phyloP scores from a whole-genome alignment of 257 asterid genomes.

The Misopates orontium region DNA sequence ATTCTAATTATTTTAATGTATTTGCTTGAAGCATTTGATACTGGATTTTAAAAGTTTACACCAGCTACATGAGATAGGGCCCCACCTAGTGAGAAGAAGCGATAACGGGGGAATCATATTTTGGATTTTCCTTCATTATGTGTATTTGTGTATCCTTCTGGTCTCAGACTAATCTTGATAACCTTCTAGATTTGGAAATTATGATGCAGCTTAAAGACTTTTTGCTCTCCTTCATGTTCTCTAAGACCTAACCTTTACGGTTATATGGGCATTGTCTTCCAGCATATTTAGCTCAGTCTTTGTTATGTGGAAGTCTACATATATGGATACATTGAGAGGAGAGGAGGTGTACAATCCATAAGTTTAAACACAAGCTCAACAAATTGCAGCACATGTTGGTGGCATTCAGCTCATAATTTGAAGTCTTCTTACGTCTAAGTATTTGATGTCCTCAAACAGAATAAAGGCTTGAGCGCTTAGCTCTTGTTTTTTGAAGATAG shows the following conservation, averaged over 20 bases:
- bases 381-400: background rate
- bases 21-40: background rate
- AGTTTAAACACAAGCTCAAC: background rate
- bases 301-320: background rate
- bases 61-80: background rate
- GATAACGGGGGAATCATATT: background rate
- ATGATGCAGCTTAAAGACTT: background rate
- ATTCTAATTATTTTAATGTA: background rate
- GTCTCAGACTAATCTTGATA: background rate
- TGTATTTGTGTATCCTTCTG: constrained; percentile 3
- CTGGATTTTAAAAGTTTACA: background rate
- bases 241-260: too few relatives aligned
- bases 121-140: background rate
- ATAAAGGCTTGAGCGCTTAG: too few relatives aligned
- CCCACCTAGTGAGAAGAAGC: background rate
- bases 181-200: constrained; percentile 6
- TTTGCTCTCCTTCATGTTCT: background rate
- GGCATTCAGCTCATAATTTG: too few relatives aligned
- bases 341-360: background rate
- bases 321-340: background rate
- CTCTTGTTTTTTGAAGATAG: too few relatives aligned
- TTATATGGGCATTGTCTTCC: background rate
- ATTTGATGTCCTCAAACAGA: too few relatives aligned
- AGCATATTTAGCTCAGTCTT: background rate
- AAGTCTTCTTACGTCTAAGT: too few relatives aligned